Conservation (phyloP, 148 eudicot genomes). For the Silene latifolia region DNA sequence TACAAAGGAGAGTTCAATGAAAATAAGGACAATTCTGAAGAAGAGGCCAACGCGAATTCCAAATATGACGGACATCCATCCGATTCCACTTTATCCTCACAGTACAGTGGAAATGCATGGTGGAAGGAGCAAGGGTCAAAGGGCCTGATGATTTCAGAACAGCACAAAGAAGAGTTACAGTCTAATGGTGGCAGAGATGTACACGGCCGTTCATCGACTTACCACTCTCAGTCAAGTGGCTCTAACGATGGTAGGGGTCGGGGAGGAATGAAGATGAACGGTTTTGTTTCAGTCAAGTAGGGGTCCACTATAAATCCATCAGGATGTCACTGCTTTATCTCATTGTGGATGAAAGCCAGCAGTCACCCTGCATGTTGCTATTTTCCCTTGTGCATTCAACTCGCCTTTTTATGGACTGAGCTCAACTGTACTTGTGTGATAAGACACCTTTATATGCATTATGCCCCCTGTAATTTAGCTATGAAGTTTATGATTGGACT, state of each 20-base stretch:
- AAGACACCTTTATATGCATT: neutral
- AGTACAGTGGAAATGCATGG: slow-evolving; percentile 23
- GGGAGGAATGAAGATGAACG: slow-evolving; percentile 34
- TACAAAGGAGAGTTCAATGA: slow-evolving; percentile 42
- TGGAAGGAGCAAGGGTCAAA: slow-evolving; percentile 24
- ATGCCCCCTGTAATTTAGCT: neutral
- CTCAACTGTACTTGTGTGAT: too few relatives aligned
- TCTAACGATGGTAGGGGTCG: slow-evolving; percentile 26
- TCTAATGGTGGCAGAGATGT: slow-evolving; percentile 13
- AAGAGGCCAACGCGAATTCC: slow-evolving; percentile 22
- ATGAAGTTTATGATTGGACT: neutral
- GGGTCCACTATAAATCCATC: neutral
- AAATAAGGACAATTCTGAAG: slow-evolving; percentile 23
- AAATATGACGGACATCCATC: slow-evolving; percentile 22
- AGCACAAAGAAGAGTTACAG: slow-evolving; percentile 4
- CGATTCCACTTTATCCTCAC: slow-evolving; percentile 26
- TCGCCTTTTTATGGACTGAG: too few relatives aligned
- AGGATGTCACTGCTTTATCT: too few relatives aligned
- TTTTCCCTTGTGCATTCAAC: neutral
- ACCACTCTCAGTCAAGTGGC: slow-evolving; percentile 26
- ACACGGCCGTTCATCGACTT: slow-evolving; percentile 25
- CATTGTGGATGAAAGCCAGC: too few relatives aligned
- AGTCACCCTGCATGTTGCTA: neutral
- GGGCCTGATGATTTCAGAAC: slow-evolving; percentile 20
- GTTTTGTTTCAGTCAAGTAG: slow-evolving; percentile 36